Evolutionary conservation across 371 early-diverging fungal genomes (phyloP), one percentile per base, ranked within the genome.

Genomic region (Mucor velutinosus): DNA sequence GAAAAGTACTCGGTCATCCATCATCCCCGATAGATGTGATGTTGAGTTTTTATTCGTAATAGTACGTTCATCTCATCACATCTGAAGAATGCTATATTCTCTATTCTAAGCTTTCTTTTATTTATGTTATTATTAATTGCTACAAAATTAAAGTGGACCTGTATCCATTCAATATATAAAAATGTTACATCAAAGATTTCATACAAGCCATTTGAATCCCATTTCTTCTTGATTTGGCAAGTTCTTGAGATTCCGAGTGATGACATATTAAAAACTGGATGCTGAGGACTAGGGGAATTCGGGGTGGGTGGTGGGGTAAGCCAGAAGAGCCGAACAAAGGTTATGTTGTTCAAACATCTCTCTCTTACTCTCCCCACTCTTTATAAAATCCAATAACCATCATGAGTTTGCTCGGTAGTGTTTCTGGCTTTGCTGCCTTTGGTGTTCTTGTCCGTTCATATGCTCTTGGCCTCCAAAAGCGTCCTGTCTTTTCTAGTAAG

Each of bases 381-480:
- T 41, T 66, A 39, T 64, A 41, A 41, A 35, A 57, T 11, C 47
- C 25, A 27, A 63, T 56, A 35, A 39, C 12, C 56, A 73, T 37
- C 39, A 82, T 83, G 83, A 77, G 76, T 74, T 67, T 83, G 58
- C 71, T 80, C 58, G 70, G 74, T 67, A 78, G 79, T 67, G 80
- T 81, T 67, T 76, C 84, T 64, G 84, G 84, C 56, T 84, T 84
- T 62, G 84, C 84, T 43, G 78, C 80, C 57, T 77, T 84, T 56
- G 84, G 84, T 76, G 80, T 84, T 51, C 78, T 79, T 64, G 81
- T 84, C 49, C 84, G 84, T 58, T 72, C 84, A 60, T 84, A 81
- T 66, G 81, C 84, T 62, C 76, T 84, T 67, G 84, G 81, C 53
- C 63, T 84, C 33, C 84, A 84, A 65, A 84, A 80, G 66, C 81